Percentiles rank a stretch among this genome's conserved stretches.
Conservation (phyloP, 2,329 filamentous ascomycete species). For the Cercospora nicotianae region DNA sequence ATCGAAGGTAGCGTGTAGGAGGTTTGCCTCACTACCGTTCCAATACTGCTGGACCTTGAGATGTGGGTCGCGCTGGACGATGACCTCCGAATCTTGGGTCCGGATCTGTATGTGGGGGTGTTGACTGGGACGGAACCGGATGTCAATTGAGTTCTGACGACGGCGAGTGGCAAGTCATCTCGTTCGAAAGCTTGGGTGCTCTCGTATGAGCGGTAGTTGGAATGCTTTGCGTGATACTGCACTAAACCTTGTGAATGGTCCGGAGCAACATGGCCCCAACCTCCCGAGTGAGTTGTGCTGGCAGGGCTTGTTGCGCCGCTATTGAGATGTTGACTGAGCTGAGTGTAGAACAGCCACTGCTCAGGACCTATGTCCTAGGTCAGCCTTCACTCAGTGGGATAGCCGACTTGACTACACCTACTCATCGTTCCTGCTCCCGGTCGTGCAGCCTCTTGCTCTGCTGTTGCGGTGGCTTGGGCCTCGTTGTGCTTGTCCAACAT, state of each 20-base stretch:
- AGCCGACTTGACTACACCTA: not conserved
- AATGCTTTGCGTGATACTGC: not conserved
- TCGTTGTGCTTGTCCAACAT: not conserved
- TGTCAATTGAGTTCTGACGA: not conserved
- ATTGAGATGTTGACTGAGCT: not conserved
- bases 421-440: not conserved
- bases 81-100: not conserved
- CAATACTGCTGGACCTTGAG: not conserved
- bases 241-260: not conserved
- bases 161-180: not conserved
- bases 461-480: not conserved
- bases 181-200: not conserved
- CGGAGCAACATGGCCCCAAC: not conserved
- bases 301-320: not conserved
- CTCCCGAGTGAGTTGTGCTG: not conserved
- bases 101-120: not conserved
- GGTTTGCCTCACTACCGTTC: not conserved
- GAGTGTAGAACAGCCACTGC: slow-evolving; percentile 1
- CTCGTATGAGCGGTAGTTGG: not conserved
- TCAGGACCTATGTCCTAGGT: not conserved
- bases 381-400: not conserved
- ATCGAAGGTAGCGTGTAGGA: not conserved
- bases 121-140: not conserved
- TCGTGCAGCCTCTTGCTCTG: not conserved
- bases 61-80: not conserved